Percentiles rank a stretch among this genome's conserved stretches.
Evolutionary conservation across 2,329 filamentous ascomycete genomes (phyloP).

Genomic region (Bipolaris oryzae): DNA sequence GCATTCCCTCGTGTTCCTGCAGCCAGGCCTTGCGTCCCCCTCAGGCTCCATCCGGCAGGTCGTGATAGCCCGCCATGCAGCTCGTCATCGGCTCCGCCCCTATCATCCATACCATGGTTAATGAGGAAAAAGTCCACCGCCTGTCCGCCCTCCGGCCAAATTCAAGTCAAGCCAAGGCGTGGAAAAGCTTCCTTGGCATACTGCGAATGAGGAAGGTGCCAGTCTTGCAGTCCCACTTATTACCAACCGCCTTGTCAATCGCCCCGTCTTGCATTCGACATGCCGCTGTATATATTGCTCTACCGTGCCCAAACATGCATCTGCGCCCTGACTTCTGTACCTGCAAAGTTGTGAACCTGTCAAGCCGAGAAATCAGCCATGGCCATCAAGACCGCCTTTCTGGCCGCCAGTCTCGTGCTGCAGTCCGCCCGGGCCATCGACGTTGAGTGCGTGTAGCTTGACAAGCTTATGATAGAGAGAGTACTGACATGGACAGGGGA

Average conservation of each 20-base stretch:
- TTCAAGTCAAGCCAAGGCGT: constrained; percentile 27
- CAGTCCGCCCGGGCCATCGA: constrained; percentile 35
- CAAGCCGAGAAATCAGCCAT: constrained; percentile 24
- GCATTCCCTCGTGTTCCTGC: constrained; percentile 15
- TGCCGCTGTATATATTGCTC: constrained; percentile 27
- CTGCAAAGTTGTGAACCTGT: constrained; percentile 6
- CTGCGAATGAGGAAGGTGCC: constrained; percentile 27
- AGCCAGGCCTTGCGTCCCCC: constrained; percentile 12
- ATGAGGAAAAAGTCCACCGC: constrained; percentile 20
- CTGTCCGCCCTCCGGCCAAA: constrained; percentile 20
- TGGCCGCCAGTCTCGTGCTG: constrained; percentile 36
- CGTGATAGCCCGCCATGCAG: constrained; percentile 17
- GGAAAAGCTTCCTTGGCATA: constrained; percentile 33
- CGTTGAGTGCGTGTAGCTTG: constrained; percentile 28
- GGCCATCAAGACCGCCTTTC: constrained; percentile 32
- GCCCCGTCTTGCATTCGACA: constrained; percentile 17
- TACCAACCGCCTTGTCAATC: constrained; percentile 18
- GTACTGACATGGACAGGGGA: constrained; percentile 20
- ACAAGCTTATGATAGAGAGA: not conserved
- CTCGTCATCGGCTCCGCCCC: constrained; percentile 20
- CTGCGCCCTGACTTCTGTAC: constrained; percentile 9
- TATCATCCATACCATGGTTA: constrained; percentile 23
- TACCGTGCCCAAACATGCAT: constrained; percentile 8
- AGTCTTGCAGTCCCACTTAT: constrained; percentile 13
- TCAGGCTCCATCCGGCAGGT: constrained; percentile 31